Base-by-base conservation (phyloP, 1,139 yeast species). In the Wickerhamomyces sp. region DNA sequence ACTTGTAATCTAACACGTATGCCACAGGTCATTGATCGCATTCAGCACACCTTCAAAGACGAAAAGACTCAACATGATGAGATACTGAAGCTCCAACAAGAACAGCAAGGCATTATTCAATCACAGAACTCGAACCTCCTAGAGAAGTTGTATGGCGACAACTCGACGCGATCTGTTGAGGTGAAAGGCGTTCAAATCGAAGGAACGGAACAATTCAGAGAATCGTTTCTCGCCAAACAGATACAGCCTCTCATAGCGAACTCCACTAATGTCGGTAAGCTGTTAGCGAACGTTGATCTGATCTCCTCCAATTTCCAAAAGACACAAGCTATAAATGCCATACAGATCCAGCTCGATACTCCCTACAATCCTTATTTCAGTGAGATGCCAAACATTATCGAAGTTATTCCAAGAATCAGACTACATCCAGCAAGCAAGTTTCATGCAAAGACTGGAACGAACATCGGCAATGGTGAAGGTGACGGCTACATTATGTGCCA, bases 401-500 rank as follows among this genome's bases (percentile, higher is more conserved):
- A 69, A 18, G 49, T 83, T 12, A 68, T 70, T 0, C 82, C 88
- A 0, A 67, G 70, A n/a, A 59, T 83, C 40, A 69, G 72, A 35
- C 47, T 82, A 3, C 42, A 68, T 11, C 93, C 93, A 0, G 70
- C 72, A 3, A 80, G 82, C 46, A 69, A 66, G 46, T 81, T 84
- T 52, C 73, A 73, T 42, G 88, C 93, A 41, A 82, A 81, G 51
- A 85, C 95, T 2, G 96, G 96, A n/a, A 89, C 96, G 6, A 88
- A 84, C 57, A 75, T 89, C 5, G 96, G 96, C 3, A 89, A 89
- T 54, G 94, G 95, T 19, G 96, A 88, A 63, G 97, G 96, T 20
- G 94, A 85, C 54, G 96, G 96, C 2, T 86, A 87, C 52, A 70
- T 87, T 30, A 81, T 83, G 33, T 73, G 85, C 42, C 88, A 82